phyloP scores from a whole-genome alignment of 345 rosid species.

The Toxicodendron radicans region DNA sequence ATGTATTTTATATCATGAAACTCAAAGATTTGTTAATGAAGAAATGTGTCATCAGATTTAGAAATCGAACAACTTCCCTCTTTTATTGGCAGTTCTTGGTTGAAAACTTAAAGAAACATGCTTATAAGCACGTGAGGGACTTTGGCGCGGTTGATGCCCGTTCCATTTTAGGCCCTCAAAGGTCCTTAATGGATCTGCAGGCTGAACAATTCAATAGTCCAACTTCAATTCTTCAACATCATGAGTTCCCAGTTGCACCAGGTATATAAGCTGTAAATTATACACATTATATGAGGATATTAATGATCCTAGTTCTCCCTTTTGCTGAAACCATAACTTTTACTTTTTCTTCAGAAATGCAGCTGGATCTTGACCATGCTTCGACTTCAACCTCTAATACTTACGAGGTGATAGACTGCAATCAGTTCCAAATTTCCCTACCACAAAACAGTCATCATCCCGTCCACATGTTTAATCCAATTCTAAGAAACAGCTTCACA shows the following conservation, averaged over 20 bases:
- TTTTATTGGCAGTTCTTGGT: conserved; percentile 36
- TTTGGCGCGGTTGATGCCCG: conserved; percentile 26
- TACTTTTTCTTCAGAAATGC: conserved; percentile 21
- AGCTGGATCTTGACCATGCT: conserved; percentile 23
- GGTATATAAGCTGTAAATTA: conserved; percentile 27
- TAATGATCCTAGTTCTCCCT: too few species aligned
- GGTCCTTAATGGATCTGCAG: conserved; percentile 33
- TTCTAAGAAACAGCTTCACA: conserved; percentile 32
- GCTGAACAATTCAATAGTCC: conserved; percentile 26
- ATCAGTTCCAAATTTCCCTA: conserved; percentile 15
- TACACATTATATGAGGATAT: too few species aligned
- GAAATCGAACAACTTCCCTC: conserved; percentile 1
- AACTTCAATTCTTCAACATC: conserved; percentile 30
- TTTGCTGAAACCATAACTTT: neutral
- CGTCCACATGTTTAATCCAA: conserved; percentile 14
- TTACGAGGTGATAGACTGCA: conserved; percentile 23
- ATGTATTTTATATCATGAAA: conserved; percentile 13
- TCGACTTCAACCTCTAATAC: conserved; percentile 25
- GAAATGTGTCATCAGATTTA: neutral
- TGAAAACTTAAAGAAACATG: conserved; percentile 44
- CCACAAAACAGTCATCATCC: conserved; percentile 18
- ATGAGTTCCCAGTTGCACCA: conserved; percentile 27
- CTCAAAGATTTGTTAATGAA: neutral
- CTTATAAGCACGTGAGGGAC: conserved; percentile 37
- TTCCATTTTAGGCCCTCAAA: conserved; percentile 26